Conservation (phyloP, 106 monocot genomes). For the Apostasia shenzhenica region DNA sequence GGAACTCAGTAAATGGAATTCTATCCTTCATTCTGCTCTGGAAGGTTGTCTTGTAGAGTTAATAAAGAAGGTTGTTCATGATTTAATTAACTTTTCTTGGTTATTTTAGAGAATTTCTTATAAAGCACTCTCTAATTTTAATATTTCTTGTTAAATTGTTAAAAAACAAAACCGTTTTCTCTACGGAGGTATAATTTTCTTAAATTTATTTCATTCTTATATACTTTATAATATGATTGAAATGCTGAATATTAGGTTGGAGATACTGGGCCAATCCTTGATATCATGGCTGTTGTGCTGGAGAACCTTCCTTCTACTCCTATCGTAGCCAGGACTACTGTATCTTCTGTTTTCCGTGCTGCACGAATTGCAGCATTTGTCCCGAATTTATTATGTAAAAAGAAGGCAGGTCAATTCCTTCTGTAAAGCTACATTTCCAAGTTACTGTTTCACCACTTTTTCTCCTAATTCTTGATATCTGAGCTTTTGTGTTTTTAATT, state of each 20-base stretch:
- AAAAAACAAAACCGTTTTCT: too few relatives aligned
- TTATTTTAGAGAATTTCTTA: background rate
- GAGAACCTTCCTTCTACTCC: constrained; percentile 47
- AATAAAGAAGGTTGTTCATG: constrained; percentile 46
- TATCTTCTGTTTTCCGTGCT: constrained; percentile 38
- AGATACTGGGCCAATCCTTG: constrained; percentile 65
- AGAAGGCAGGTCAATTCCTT: constrained; percentile 40
- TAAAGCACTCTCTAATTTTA: background rate
- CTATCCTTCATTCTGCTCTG: constrained; percentile 55
- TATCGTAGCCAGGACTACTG: constrained; percentile 40
- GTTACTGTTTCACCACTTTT: background rate
- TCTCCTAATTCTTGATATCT: too few relatives aligned
- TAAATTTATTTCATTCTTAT: too few relatives aligned
- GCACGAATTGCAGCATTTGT: constrained; percentile 46
- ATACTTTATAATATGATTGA: constrained; percentile 7
- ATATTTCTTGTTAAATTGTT: too few relatives aligned
- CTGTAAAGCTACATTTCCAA: background rate
- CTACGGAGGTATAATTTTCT: too few relatives aligned
- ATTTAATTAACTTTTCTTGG: background rate
- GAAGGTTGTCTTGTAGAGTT: constrained; percentile 71
- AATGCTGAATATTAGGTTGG: constrained; percentile 43
- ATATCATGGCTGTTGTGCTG: constrained; percentile 54
- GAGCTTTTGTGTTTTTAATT: background rate
- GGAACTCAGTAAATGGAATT: constrained; percentile 37
- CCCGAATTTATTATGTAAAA: constrained; percentile 50